Percentiles rank a stretch among this genome's conserved stretches.
Conservation (phyloP, 2,329 filamentous ascomycete genomes). For the Penicillium sp. region DNA sequence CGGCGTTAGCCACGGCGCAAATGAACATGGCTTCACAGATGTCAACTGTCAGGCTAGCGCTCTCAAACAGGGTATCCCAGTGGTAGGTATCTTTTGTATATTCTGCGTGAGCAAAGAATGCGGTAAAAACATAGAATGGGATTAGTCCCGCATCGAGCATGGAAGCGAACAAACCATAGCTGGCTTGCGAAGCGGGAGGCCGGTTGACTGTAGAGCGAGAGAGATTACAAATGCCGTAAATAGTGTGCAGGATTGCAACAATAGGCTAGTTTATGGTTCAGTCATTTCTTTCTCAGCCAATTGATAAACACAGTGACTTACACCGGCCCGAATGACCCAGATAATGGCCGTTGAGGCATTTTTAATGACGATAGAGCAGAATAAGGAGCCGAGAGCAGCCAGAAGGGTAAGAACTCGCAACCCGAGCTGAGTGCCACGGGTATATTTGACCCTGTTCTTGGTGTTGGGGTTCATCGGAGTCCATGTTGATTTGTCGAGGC, state of each 20-base stretch:
- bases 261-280: slow-evolving; percentile 56
- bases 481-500: slow-evolving; percentile 59
- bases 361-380: slow-evolving; percentile 71
- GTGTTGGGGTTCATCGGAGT: slow-evolving; percentile 64
- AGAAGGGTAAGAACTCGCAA: slow-evolving; percentile 64
- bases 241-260: slow-evolving; percentile 64
- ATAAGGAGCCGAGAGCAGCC: slow-evolving; percentile 65
- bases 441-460: slow-evolving; percentile 66
- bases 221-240: slow-evolving; percentile 80
- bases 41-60: slow-evolving; percentile 52
- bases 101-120: slow-evolving; percentile 52
- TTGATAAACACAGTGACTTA: slow-evolving; percentile 44
- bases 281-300: not conserved
- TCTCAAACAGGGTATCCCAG: slow-evolving; percentile 67
- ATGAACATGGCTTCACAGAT: slow-evolving; percentile 67
- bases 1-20: slow-evolving; percentile 58
- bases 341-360: slow-evolving; percentile 60
- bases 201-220: slow-evolving; percentile 64
- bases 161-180: slow-evolving; percentile 81
- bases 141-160: slow-evolving; percentile 65
- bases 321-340: slow-evolving; percentile 73
- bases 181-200: slow-evolving; percentile 73
- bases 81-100: slow-evolving; percentile 40
- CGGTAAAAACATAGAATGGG: slow-evolving; percentile 60
- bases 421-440: slow-evolving; percentile 64